phyloP scores from a whole-genome alignment of 2,329 filamentous ascomycete species.

The Microascus cirrosus region DNA sequence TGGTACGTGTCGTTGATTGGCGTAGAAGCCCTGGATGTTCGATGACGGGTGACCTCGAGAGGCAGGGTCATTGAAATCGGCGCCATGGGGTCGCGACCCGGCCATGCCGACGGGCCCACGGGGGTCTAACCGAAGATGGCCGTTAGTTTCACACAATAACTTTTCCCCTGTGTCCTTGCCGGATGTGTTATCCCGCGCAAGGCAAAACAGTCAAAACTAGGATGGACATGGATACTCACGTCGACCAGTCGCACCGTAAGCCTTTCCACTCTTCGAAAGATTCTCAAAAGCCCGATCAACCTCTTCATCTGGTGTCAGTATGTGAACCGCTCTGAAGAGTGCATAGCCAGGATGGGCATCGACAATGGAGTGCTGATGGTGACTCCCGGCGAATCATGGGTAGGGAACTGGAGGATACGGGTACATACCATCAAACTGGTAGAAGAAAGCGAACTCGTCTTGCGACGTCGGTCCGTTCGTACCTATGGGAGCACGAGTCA shows the following conservation, averaged over 20 bases:
- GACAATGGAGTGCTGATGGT: neutral
- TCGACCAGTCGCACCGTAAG: constrained; percentile 62
- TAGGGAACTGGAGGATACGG: neutral
- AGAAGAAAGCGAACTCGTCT: constrained; percentile 73
- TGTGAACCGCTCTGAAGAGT: neutral
- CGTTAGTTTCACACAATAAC: neutral
- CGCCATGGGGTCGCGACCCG: constrained; percentile 66
- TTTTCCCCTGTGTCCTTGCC: neutral
- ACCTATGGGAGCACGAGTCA: constrained; percentile 33
- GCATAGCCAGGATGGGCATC: neutral
- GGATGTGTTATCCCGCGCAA: neutral
- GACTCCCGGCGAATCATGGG: neutral
- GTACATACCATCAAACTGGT: constrained; percentile 79
- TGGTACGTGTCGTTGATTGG: constrained; percentile 82
- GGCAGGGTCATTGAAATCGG: constrained; percentile 61
- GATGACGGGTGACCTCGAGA: constrained; percentile 59
- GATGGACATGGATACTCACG: constrained; percentile 53
- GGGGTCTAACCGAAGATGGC: constrained; percentile 42
- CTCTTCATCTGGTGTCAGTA: constrained; percentile 43
- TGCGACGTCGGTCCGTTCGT: constrained; percentile 63
- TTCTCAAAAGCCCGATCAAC: constrained; percentile 94
- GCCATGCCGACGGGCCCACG: constrained; percentile 44
- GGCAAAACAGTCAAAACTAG: neutral
- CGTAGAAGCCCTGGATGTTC: constrained; percentile 85
- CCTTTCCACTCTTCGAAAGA: constrained; percentile 91